Percentiles rank a stretch among this genome's conserved stretches.
Evolutionary conservation across 768 basidiomycete genomes (phyloP).

Genomic region (Auriscalpium microsporum): DNA sequence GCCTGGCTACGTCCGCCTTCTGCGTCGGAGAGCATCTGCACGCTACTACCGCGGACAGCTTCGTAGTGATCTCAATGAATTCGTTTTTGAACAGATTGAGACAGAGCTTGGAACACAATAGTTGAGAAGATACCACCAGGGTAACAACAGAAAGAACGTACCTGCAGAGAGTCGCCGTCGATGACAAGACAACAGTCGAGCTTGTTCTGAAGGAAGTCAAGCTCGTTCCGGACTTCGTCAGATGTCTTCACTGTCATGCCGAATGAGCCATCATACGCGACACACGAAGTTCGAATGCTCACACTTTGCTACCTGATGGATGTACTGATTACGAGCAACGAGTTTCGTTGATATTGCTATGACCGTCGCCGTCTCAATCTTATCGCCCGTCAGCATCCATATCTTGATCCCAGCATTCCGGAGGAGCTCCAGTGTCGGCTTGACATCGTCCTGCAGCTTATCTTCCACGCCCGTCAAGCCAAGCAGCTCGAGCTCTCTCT

Average conservation of each 20-base stretch:
- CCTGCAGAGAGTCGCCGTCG: conserved; percentile 94
- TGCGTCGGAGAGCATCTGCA: conserved; percentile 98
- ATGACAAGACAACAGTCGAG: conserved; percentile 97
- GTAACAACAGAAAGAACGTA: conserved; percentile 22
- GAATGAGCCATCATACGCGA: conserved; percentile 1
- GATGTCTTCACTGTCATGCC: conserved; percentile 65
- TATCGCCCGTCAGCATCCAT: conserved; percentile 99
- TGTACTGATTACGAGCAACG: conserved; percentile 93
- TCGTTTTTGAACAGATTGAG: conserved; percentile 85
- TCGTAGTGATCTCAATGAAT: conserved; percentile 94
- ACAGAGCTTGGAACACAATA: conserved; percentile 54
- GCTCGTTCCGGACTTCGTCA: conserved; percentile 74
- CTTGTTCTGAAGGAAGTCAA: conserved; percentile 92
- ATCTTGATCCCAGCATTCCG: conserved; percentile 97
- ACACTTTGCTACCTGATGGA: conserved; percentile 95
- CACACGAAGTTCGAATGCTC: conserved; percentile 20
- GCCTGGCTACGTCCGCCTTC: conserved; percentile 93
- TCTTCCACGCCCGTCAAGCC: conserved; percentile 99
- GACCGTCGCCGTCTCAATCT: conserved; percentile 97
- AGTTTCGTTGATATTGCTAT: conserved; percentile 97
- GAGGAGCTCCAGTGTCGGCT: conserved; percentile 83
- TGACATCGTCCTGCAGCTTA: conserved; percentile 96
- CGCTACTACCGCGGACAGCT: conserved; percentile 91
- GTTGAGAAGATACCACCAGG: too few species aligned
- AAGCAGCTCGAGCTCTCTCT: conserved; percentile 83